Evolutionary conservation across 306 rosid species (phyloP), one percentile per base, ranked within the genome.

Genomic region (Acacia confusa): DNA sequence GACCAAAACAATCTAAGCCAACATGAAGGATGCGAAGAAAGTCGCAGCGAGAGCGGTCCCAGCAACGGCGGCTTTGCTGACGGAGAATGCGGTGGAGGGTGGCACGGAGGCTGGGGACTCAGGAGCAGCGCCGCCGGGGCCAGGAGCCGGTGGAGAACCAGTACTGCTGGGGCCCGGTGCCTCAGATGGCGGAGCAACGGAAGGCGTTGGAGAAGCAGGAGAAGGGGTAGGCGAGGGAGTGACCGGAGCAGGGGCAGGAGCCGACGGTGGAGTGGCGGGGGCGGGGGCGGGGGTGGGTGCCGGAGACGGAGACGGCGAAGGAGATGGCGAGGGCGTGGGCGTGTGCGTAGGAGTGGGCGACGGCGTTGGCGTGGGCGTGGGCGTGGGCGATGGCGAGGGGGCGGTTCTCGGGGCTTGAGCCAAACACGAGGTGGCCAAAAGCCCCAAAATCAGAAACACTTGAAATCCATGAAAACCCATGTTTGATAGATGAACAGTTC

Each of bases 391-490:
- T 30, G 91, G 93, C 22, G 91, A 14, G 13, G 97, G 96, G 45
- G 98, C 80, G 0, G 74, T 69, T 0, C 81, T 53, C 0, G 99
- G 99, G 30, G 97, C 88, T 68, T 95, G 99, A 2, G 98, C 99
- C 40, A 92, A 27, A 84, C 87, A 89, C 0, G 96, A 85, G 6
- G 92, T 73, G 68, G 92, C 98, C 70, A 95, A 79, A 10, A 93
- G 89, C 14, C 88, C 90, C 2, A 92, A 81, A 64, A 95, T 34
- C 48, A 95, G 38, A 15, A 95, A 47, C 66, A 89, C 28, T 74
- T 87, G 87, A 27, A 92, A 16, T 15, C 82, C 79, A 36, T 58
- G 13, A 25, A 65, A 86, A 80, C 85, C 89, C 97, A 91, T 94
- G 38, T 5, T 79, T 70, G 15, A 25, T 10, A 6, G 28, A 20